Conservation (phyloP, 495 filamentous ascomycete species). For the Astrothelium subdiscretum region DNA sequence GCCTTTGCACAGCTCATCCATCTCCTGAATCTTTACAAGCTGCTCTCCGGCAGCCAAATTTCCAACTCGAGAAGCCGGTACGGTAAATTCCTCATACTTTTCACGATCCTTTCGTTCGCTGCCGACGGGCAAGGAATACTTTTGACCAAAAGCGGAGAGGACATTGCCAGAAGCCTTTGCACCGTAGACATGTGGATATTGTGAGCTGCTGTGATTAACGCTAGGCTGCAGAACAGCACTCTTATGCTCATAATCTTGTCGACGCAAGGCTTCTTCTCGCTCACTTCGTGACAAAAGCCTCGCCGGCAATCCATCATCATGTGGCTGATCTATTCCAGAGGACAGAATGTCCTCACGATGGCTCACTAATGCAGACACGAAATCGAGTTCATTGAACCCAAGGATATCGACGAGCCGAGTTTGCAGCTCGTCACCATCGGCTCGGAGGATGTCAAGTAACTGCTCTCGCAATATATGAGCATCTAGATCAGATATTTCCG, state of each 20-base stretch:
- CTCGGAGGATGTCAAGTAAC: slow-evolving; percentile 53
- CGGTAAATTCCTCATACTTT: slow-evolving; percentile 77
- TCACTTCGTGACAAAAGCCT: slow-evolving; percentile 56
- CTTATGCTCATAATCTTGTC: slow-evolving; percentile 75
- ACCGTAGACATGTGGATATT: slow-evolving; percentile 92
- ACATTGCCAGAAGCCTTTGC: slow-evolving; percentile 70
- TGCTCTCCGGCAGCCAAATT: slow-evolving; percentile 56
- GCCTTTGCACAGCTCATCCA: slow-evolving; percentile 82
- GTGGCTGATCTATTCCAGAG: slow-evolving; percentile 24
- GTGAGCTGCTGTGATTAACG: slow-evolving; percentile 45
- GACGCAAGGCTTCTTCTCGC: slow-evolving; percentile 61
- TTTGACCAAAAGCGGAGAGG: slow-evolving; percentile 59
- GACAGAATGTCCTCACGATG: slow-evolving; percentile 53
- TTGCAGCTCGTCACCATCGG: slow-evolving; percentile 77
- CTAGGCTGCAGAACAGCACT: slow-evolving; percentile 51
- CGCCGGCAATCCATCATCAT: slow-evolving; percentile 21
- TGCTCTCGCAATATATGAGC: slow-evolving; percentile 54
- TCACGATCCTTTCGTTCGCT: slow-evolving; percentile 23
- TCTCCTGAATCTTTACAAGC: slow-evolving; percentile 61
- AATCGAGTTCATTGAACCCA: slow-evolving; percentile 82
- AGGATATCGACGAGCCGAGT: slow-evolving; percentile 81
- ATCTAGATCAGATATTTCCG: slow-evolving; percentile 50
- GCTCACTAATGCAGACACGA: slow-evolving; percentile 71
- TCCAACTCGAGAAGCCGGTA: slow-evolving; percentile 76
- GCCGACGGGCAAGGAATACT: slow-evolving; percentile 44